Base-by-base conservation (phyloP, 2,329 filamentous ascomycete species). In the Cercospora sp. region DNA sequence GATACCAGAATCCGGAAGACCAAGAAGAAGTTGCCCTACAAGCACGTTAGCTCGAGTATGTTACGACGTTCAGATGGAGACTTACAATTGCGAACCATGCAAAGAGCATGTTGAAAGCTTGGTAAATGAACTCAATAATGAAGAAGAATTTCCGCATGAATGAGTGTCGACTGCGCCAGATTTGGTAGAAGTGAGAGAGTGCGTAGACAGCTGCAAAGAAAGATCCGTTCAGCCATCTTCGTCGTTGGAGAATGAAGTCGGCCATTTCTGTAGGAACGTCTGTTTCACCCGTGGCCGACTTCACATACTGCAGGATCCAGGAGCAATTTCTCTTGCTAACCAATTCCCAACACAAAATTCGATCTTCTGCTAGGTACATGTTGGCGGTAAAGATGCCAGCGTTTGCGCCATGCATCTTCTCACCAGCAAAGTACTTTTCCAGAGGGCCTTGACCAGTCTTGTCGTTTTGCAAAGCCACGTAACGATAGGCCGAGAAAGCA, bases 161-260 rank as follows among this genome's bases (percentile, higher is more conserved):
- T 28, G 91, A 94, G 80, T 99, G 95, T 76, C 94, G 91, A 71
- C 93, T 97, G 68, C 95, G 89, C 87, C 94, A 97, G 79, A 99
- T 93, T 77, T 98, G 91, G 82, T 97, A 94, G 79, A 97, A 97
- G 81, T 99, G 95, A 33, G 92, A 91, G 72, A 97, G 89, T 64
- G 95, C 91, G 79, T 99, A 99, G 67, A 99, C 90, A 68, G 95
- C 94, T 61, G 95, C 95, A 80, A 99, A 99, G 87, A 99, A 99
- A 77, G 91, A 95, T 72, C 95, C 95, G 82, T 99, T 99, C 73
- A 99, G 82, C 95, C 95, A 99, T 82, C 95, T 90, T 83, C 95
- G 90, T 79, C 95, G 90, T 82, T 99, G 95, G 60, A 97, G 85
- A 77, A 99, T 95, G 79, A 99, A 90, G 76, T 99, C 95, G 23